Conservation (phyloP, 768 basidiomycete genomes). For the Cyathus striatus region DNA sequence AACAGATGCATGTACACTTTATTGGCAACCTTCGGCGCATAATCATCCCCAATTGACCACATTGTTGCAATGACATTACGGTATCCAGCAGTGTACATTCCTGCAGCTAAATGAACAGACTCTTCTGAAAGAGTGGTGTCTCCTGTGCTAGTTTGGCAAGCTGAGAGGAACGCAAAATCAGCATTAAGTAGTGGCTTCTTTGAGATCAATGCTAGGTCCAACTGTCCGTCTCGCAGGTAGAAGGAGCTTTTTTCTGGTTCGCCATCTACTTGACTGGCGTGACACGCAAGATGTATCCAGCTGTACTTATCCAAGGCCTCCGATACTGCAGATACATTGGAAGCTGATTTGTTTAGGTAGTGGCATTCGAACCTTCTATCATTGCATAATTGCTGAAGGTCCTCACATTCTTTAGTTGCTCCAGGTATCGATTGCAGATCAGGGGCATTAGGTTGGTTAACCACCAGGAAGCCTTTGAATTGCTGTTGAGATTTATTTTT, state of each 20-base stretch:
- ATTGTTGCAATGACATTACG: conserved; percentile 6
- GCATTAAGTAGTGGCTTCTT: neutral
- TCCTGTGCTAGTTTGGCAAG: conserved; percentile 7
- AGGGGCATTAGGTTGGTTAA: neutral
- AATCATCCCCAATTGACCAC: conserved; percentile 7
- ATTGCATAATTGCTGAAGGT: neutral
- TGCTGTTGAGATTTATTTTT: neutral
- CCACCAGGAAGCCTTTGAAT: neutral
- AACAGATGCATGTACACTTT: conserved; percentile 4
- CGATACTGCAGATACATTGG: neutral
- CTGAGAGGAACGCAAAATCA: conserved; percentile 8
- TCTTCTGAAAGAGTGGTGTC: conserved; percentile 6
- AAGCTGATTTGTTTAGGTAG: neutral
- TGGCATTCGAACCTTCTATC: neutral
- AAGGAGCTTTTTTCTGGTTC: conserved; percentile 7
- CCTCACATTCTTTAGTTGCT: neutral
- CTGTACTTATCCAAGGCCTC: neutral
- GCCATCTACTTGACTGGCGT: conserved; percentile 2
- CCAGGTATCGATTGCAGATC: neutral
- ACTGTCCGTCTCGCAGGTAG: neutral
- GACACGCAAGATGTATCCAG: conserved; percentile 8
- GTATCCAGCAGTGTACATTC: conserved; percentile 7
- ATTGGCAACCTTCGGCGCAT: conserved; percentile 3
- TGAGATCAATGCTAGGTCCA: neutral
- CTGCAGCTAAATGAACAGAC: conserved; percentile 8